Conservation (phyloP, 2,329 filamentous ascomycete species). For the Pseudogymnoascus sp. region DNA sequence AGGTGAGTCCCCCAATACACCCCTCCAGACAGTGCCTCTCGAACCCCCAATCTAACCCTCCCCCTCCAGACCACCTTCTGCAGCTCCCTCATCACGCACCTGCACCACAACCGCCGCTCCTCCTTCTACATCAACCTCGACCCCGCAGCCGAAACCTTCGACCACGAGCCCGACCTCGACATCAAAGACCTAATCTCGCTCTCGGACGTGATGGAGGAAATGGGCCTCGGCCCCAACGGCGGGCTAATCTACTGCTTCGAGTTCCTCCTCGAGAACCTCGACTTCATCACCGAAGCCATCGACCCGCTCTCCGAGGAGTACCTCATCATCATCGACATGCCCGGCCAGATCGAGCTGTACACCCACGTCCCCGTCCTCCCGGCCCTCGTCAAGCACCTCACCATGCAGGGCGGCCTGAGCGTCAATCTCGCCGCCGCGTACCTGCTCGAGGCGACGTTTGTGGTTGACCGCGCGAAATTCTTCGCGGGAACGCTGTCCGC, state of each 20-base stretch:
- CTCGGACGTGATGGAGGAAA: constrained; percentile 94
- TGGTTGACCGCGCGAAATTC: constrained; percentile 93
- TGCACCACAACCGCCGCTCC: constrained; percentile 82
- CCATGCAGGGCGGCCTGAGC: constrained; percentile 70
- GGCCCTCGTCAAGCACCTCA: constrained; percentile 71
- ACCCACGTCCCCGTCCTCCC: constrained; percentile 93
- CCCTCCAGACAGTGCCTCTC: background rate
- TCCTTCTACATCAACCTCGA: constrained; percentile 98
- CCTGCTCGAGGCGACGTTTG: constrained; percentile 89
- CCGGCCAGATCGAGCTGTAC: constrained; percentile 96
- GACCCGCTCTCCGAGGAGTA: constrained; percentile 88
- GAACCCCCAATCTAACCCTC: constrained; percentile 10
- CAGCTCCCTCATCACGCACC: constrained; percentile 83
- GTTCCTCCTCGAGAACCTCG: constrained; percentile 87
- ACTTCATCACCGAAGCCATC: constrained; percentile 79
- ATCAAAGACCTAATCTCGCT: constrained; percentile 92
- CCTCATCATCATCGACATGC: constrained; percentile 97
- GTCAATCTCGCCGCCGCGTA: constrained; percentile 90
- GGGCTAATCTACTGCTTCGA: constrained; percentile 96
- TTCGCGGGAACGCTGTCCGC: constrained; percentile 91
- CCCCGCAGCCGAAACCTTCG: constrained; percentile 86
- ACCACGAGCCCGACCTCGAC: constrained; percentile 85
- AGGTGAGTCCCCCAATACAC: constrained; percentile 42
- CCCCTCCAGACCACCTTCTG: constrained; percentile 75
- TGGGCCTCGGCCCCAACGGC: constrained; percentile 82